Evolutionary conservation across 1,284 basidiomycete species (phyloP).

Genomic region (Thelephora terrestris): DNA sequence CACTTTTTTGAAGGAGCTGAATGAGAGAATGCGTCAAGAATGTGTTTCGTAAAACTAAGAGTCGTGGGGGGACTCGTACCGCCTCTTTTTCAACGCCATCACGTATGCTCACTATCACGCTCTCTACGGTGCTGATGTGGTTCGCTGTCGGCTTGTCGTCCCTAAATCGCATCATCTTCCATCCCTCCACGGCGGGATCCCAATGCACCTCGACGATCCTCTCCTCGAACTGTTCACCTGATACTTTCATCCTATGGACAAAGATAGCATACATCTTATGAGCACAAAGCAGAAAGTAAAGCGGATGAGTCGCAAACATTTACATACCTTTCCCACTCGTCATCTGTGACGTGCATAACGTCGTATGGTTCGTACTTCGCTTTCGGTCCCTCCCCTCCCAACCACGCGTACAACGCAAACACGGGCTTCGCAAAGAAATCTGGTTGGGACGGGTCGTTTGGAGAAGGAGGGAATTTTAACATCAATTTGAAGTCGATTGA

Average conservation of each 20-base stretch:
- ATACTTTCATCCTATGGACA: slow-evolving; percentile 64
- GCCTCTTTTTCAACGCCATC: slow-evolving; percentile 85
- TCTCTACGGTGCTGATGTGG: slow-evolving; percentile 72
- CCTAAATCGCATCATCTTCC: slow-evolving; percentile 87
- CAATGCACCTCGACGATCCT: slow-evolving; percentile 92
- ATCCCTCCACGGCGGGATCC: slow-evolving; percentile 57
- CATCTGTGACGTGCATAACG: slow-evolving; percentile 76
- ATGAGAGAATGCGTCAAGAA: slow-evolving; percentile 2
- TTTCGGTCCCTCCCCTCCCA: slow-evolving; percentile 51
- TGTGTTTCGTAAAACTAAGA: too few species aligned
- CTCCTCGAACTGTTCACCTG: slow-evolving; percentile 86
- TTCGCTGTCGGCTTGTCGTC: slow-evolving; percentile 90
- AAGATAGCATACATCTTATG: background rate
- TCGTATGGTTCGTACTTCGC: slow-evolving; percentile 80
- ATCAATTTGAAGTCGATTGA: slow-evolving; percentile 96
- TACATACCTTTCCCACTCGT: slow-evolving; percentile 86
- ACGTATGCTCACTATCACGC: slow-evolving; percentile 78
- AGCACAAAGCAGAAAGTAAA: background rate
- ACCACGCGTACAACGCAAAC: slow-evolving; percentile 77
- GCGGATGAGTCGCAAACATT: background rate
- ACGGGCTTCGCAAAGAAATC: slow-evolving; percentile 82
- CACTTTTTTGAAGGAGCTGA: slow-evolving; percentile 54
- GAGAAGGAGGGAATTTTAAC: slow-evolving; percentile 77
- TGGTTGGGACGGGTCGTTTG: slow-evolving; percentile 44
- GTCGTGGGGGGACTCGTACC: slow-evolving; percentile 41